These are phyloP conservation scores for Dactylellina haptotyla DNA, from an alignment of 2,329 filamentous ascomycete species.

Conservation along the genomic window DNA sequence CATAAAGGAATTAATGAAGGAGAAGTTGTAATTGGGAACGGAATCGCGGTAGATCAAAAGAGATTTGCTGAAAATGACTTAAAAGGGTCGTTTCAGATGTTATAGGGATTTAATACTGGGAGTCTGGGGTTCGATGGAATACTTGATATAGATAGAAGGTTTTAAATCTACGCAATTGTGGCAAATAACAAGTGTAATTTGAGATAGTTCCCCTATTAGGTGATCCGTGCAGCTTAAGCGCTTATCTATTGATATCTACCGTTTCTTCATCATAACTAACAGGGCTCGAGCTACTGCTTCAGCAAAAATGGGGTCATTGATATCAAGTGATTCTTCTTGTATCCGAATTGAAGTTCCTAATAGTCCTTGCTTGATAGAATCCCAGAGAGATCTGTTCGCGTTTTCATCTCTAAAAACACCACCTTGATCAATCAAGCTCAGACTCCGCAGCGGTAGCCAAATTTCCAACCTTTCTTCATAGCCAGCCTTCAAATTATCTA, in stretches of 20 bases:
- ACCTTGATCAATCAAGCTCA: conserved; percentile 70
- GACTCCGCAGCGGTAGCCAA: conserved; percentile 70
- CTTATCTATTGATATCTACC: too few relatives aligned
- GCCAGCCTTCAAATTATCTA: conserved; percentile 58
- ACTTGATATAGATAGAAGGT: too few relatives aligned
- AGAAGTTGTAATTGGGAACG: conserved; percentile 5
- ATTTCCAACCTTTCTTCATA: conserved; percentile 66
- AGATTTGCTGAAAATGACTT: too few relatives aligned
- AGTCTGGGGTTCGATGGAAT: too few relatives aligned
- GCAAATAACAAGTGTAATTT: too few relatives aligned
- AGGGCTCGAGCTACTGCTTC: conserved; percentile 64
- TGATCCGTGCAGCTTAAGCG: too few relatives aligned
- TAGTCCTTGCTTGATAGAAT: conserved; percentile 66
- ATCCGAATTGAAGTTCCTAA: conserved; percentile 65
- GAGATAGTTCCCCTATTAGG: too few relatives aligned
- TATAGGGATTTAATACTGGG: too few relatives aligned
- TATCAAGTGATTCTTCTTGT: conserved; percentile 65
- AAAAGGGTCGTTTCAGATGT: too few relatives aligned
- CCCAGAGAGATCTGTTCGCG: conserved; percentile 65
- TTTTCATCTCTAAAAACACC: conserved; percentile 67
- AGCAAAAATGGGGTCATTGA: conserved; percentile 69
- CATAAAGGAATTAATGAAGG: conserved; percentile 15
- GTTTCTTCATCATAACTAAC: conserved; percentile 61
- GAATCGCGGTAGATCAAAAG: too few relatives aligned
- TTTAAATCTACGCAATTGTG: too few relatives aligned